A percentile compares a stretch with the other conserved stretches of the same genome.
Conservation (phyloP, 106 monocot species). For the Dendrobium catenatum region DNA sequence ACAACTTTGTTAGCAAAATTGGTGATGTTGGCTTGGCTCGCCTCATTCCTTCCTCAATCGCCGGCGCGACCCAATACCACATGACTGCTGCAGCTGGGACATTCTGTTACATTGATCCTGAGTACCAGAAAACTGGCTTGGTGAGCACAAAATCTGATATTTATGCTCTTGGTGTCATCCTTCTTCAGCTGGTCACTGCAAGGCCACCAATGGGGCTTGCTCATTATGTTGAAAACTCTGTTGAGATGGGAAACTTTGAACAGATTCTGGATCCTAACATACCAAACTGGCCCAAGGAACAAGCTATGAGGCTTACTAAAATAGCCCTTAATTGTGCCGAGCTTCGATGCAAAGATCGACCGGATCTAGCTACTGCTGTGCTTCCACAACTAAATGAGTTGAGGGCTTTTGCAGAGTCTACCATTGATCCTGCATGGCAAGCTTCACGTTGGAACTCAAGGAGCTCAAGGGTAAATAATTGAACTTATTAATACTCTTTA, state of each 20-base stretch:
- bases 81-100: conserved; percentile 63
- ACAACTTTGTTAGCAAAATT: conserved; percentile 56
- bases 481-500: not conserved
- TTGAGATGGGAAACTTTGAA: conserved; percentile 30
- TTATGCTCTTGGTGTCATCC: conserved; percentile 56
- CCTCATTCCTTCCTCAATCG: conserved; percentile 26
- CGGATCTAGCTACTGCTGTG: conserved; percentile 32
- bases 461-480: not conserved
- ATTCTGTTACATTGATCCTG: conserved; percentile 69
- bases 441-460: not conserved
- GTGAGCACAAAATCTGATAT: conserved; percentile 54
- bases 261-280: conserved; percentile 38
- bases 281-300: conserved; percentile 46
- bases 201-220: conserved; percentile 49
- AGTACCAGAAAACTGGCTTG: conserved; percentile 67
- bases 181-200: conserved; percentile 52
- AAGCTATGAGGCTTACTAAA: conserved; percentile 28
- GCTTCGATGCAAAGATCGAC: conserved; percentile 49
- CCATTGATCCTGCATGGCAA: conserved; percentile 3
- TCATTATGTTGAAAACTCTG: conserved; percentile 20
- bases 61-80: conserved; percentile 26
- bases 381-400: conserved; percentile 41
- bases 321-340: conserved; percentile 43
- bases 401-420: conserved; percentile 14
- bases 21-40: conserved; percentile 61